A percentile compares a stretch with the other conserved stretches of the same genome.
These are phyloP conservation scores for Pichia sp. DNA, from an alignment of 1,139 yeast species.

Conservation along the genomic window DNA sequence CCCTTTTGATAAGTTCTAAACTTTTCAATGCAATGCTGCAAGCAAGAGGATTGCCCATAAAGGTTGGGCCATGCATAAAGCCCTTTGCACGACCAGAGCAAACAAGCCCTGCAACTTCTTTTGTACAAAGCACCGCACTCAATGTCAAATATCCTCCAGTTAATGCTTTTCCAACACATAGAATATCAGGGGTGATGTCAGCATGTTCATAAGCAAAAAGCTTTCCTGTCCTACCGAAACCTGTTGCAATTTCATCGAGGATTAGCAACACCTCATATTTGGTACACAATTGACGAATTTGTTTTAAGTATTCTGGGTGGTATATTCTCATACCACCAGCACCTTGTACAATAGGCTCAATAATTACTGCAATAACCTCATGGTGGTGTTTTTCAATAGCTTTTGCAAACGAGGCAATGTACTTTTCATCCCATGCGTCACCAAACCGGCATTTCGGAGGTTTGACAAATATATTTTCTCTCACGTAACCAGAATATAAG, in stretches of 20 bases:
- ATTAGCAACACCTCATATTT: conserved; percentile 50
- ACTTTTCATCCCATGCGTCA: conserved; percentile 17
- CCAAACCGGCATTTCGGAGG: conserved; percentile 25
- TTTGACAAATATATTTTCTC: conserved; percentile 30
- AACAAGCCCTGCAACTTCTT: conserved; percentile 14
- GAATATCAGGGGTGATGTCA: conserved; percentile 38
- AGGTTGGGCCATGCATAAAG: conserved; percentile 22
- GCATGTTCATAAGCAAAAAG: conserved; percentile 47
- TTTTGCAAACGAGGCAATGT: conserved; percentile 9
- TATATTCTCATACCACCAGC: conserved; percentile 28
- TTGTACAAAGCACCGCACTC: conserved; percentile 16
- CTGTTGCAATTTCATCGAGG: conserved; percentile 61
- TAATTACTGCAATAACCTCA: conserved; percentile 24
- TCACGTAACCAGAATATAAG: conserved; percentile 30
- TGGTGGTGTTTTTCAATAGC: conserved; percentile 16
- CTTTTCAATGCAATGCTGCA: conserved; percentile 18
- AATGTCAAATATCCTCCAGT: conserved; percentile 35
- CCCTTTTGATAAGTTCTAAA: conserved; percentile 15
- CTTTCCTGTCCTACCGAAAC: conserved; percentile 49
- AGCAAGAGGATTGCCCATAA: conserved; percentile 20
- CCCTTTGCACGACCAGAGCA: conserved; percentile 16
- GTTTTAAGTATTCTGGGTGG: conserved; percentile 15
- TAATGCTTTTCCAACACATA: conserved; percentile 39
- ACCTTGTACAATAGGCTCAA: conserved; percentile 29
- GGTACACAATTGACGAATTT: conserved; percentile 43